Conservation (phyloP, 805 yeast species). For the Candida pseudofarinosa region DNA sequence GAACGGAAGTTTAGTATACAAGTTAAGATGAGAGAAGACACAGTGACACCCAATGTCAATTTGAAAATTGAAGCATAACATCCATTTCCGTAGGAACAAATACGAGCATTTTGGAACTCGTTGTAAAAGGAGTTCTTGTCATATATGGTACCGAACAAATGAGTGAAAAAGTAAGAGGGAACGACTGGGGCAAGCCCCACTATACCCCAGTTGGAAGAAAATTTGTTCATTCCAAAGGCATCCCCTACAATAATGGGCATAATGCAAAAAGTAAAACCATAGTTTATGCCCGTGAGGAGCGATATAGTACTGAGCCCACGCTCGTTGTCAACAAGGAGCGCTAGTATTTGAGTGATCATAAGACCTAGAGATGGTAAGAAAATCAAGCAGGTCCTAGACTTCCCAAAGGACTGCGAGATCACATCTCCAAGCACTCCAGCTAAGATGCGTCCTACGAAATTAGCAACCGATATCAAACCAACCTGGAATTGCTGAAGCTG, state of each 20-base stretch:
- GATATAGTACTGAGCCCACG: constrained; percentile 47
- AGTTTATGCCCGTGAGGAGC: constrained; percentile 60
- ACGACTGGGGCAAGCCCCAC: constrained; percentile 63
- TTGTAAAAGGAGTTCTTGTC: constrained; percentile 39
- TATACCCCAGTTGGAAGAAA: constrained; percentile 72
- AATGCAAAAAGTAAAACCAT: constrained; percentile 69
- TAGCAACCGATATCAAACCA: constrained; percentile 61
- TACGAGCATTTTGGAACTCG: constrained; percentile 9
- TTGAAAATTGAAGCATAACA: constrained; percentile 47
- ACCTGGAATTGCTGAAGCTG: constrained; percentile 68
- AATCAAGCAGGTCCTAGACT: constrained; percentile 52
- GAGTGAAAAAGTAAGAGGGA: constrained; percentile 57
- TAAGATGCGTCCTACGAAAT: constrained; percentile 60
- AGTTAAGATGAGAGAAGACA: constrained; percentile 20
- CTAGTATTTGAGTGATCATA: constrained; percentile 48
- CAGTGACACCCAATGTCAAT: constrained; percentile 31
- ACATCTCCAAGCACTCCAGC: constrained; percentile 66
- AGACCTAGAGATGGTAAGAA: constrained; percentile 49
- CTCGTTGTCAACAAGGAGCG: constrained; percentile 30
- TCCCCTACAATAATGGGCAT: constrained; percentile 77
- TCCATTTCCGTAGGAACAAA: constrained; percentile 28
- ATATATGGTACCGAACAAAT: constrained; percentile 59
- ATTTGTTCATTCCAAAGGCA: constrained; percentile 61
- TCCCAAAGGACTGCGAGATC: constrained; percentile 41
- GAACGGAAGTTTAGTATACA: constrained; percentile 11